Evolutionary conservation across 257 asterid species (phyloP).

Genomic region (Fraxinus anomala): DNA sequence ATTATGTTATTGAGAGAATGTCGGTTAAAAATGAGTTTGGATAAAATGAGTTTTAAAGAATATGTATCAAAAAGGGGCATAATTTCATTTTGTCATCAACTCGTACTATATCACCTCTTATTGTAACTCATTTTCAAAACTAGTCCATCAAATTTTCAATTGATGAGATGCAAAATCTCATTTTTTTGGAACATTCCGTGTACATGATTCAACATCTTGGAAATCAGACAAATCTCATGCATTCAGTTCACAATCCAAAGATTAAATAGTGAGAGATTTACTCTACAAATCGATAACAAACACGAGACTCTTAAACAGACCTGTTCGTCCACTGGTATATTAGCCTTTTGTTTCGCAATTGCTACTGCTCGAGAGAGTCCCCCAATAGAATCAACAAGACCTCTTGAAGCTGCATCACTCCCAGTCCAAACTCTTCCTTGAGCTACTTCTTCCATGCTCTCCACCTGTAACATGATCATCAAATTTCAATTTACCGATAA

Average conservation of each 20-base stretch:
- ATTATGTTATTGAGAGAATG: no score
- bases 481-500: conserved; percentile 26
- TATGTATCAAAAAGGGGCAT: no score
- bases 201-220: background rate
- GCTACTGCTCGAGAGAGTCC: conserved; percentile 92
- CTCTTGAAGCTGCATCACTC: conserved; percentile 80
- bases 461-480: conserved; percentile 49
- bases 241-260: conserved; percentile 1
- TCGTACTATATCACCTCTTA: background rate
- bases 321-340: conserved; percentile 81
- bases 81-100: no score
- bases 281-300: conserved; percentile 7
- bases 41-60: no score
- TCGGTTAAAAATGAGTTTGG: no score
- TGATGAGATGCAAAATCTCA: no score
- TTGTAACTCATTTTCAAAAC: background rate
- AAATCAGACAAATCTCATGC: background rate
- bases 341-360: conserved; percentile 89
- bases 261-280: background rate
- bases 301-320: conserved; percentile 34
- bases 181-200: background rate
- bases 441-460: conserved; percentile 94
- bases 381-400: conserved; percentile 92
- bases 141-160: background rate
- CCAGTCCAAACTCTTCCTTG: conserved; percentile 99